Conservation (phyloP, 148 eudicot species). For the Fagopyrum homotropicum region DNA sequence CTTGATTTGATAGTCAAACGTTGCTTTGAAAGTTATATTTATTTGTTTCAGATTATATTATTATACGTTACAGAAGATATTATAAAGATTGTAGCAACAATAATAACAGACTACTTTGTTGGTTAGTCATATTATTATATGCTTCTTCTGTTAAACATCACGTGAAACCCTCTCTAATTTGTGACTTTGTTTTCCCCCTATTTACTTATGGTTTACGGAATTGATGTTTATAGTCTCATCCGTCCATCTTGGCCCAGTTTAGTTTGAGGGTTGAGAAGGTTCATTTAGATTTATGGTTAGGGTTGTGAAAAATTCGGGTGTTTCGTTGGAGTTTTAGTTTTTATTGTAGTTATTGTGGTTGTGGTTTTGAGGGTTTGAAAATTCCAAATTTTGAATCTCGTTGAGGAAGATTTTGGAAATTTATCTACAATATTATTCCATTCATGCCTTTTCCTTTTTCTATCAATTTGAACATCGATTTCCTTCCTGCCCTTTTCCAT, state of each 20-base stretch:
- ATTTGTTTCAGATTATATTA: not conserved
- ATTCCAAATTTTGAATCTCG: too few species aligned
- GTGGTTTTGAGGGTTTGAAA: too few species aligned
- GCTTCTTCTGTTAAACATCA: not conserved
- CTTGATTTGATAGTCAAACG: constrained; percentile 3
- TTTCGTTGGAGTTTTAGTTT: too few species aligned
- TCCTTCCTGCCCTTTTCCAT: too few species aligned
- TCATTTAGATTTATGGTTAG: too few species aligned
- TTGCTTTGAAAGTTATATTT: not conserved
- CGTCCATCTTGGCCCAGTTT: not conserved
- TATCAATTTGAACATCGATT: too few species aligned
- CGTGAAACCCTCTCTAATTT: constrained; percentile 4
- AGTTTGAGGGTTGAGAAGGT: too few species aligned
- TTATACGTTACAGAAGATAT: not conserved
- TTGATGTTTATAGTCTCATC: not conserved
- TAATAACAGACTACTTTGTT: constrained; percentile 7
- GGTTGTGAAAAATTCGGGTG: too few species aligned
- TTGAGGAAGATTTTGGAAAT: too few species aligned
- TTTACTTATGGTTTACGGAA: not conserved
- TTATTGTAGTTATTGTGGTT: too few species aligned
- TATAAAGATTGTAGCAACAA: not conserved
- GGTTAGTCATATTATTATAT: not conserved
- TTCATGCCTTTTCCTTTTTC: too few species aligned
- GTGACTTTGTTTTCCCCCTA: not conserved
- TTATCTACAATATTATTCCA: too few species aligned